These are phyloP conservation scores for Lenwebbia sp. DNA, from an alignment of 345 rosid genomes.

Conservation along the genomic window DNA sequence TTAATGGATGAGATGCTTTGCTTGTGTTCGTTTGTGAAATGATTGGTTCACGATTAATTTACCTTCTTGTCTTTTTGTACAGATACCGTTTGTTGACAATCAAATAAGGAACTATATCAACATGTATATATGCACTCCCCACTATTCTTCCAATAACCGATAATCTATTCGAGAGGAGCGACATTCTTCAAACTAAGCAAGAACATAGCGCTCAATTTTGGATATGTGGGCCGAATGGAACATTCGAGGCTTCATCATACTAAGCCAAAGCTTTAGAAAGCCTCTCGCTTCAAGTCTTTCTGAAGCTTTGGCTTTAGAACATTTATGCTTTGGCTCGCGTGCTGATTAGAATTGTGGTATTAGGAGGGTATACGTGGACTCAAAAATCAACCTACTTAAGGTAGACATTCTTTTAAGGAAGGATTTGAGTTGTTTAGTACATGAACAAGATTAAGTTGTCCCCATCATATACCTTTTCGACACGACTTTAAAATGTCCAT, in stretches of 20 bases:
- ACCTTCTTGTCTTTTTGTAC: not conserved
- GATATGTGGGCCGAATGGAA: too few relatives aligned
- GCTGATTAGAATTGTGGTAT: not conserved
- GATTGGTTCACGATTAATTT: not conserved
- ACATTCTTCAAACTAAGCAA: not conserved
- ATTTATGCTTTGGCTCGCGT: not conserved
- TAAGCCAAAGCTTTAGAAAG: not conserved
- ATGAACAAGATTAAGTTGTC: not conserved
- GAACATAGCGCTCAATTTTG: not conserved
- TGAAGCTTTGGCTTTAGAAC: not conserved
- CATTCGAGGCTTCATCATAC: too few relatives aligned
- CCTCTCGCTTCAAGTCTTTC: too few relatives aligned
- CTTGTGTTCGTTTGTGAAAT: not conserved
- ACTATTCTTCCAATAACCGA: not conserved
- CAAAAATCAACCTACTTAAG: not conserved
- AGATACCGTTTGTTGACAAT: not conserved
- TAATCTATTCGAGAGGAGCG: not conserved
- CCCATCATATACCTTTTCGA: not conserved
- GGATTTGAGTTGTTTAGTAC: accelerated
- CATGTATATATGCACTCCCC: not conserved
- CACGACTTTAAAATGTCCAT: not conserved
- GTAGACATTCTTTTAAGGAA: not conserved
- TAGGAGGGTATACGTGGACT: not conserved
- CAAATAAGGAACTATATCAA: not conserved
- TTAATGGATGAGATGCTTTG: not conserved